phyloP scores from a whole-genome alignment of 257 asterid genomes.

The Eucommia ulmoides region DNA sequence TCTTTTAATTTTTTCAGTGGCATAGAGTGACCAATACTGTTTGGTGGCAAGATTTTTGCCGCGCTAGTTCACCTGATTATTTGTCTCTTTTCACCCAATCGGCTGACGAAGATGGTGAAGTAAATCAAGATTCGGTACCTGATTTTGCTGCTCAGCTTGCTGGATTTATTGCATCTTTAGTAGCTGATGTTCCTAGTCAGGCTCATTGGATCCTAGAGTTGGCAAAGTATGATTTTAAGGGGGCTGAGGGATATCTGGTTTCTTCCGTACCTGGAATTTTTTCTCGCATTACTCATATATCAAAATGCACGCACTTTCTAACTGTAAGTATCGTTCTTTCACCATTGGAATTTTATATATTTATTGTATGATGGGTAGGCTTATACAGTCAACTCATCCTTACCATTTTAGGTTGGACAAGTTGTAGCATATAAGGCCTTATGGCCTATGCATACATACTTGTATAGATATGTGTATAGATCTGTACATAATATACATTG shows the following conservation, averaged over 20 bases:
- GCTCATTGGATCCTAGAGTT: constrained; percentile 73
- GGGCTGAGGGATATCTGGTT: constrained; percentile 60
- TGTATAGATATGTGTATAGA: too few relatives aligned
- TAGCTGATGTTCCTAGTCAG: constrained; percentile 72
- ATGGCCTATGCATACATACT: too few relatives aligned
- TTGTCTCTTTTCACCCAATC: constrained; percentile 53
- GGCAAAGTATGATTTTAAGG: constrained; percentile 49
- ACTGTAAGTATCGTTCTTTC: constrained; percentile 42
- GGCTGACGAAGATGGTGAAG: constrained; percentile 22
- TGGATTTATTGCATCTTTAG: constrained; percentile 64
- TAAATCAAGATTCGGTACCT: constrained; percentile 23
- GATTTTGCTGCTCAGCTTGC: constrained; percentile 84
- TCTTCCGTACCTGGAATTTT: constrained; percentile 81
- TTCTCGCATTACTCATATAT: constrained; percentile 31
- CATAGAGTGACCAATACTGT: constrained; percentile 65
- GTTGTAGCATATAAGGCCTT: too few relatives aligned
- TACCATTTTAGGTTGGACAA: too few relatives aligned
- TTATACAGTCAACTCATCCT: not conserved
- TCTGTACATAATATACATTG: too few relatives aligned
- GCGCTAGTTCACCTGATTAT: constrained; percentile 35
- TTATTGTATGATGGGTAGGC: too few relatives aligned
- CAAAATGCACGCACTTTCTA: constrained; percentile 33
- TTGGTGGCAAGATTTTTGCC: constrained; percentile 96
- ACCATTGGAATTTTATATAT: too few relatives aligned
- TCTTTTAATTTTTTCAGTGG: constrained; percentile 56